A percentile compares a stretch with the other conserved stretches of the same genome.
Evolutionary conservation across 2,329 filamentous ascomycete genomes (phyloP).

Genomic region (Rasamsonia emersonii): DNA sequence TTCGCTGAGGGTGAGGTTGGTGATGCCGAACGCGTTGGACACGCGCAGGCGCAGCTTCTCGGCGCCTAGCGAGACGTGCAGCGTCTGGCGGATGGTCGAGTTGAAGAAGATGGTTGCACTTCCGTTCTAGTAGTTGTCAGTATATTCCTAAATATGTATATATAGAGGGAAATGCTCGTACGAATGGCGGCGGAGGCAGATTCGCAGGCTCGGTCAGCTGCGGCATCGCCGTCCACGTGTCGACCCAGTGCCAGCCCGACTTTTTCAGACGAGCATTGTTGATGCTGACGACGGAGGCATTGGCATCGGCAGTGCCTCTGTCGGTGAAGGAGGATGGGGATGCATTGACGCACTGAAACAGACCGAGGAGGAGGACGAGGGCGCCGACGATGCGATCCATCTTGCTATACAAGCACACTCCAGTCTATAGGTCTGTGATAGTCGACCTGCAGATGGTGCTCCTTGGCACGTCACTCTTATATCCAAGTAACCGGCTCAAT

Average conservation of each 20-base stretch:
- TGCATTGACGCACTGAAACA: too few relatives aligned
- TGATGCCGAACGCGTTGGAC: constrained; percentile 57
- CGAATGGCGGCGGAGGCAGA: constrained; percentile 53
- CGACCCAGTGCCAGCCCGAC: constrained; percentile 45
- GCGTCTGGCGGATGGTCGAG: constrained; percentile 57
- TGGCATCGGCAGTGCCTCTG: neutral
- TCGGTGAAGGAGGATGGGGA: neutral
- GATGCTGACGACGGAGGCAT: constrained; percentile 7
- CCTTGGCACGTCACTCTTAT: too few relatives aligned
- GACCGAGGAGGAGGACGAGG: too few relatives aligned
- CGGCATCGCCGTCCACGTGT: constrained; percentile 59
- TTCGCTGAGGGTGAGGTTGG: constrained; percentile 51
- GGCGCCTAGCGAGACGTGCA: constrained; percentile 51
- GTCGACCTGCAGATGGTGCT: too few relatives aligned
- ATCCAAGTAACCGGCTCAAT: too few relatives aligned
- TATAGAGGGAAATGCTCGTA: constrained; percentile 22
- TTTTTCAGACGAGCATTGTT: neutral
- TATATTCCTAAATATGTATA: constrained; percentile 9
- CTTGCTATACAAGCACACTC: too few relatives aligned
- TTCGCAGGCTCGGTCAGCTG: constrained; percentile 56
- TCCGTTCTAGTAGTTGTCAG: constrained; percentile 36
- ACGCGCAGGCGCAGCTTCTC: constrained; percentile 53
- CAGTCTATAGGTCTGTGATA: too few relatives aligned
- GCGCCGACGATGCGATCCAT: too few relatives aligned
- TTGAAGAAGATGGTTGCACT: constrained; percentile 49